phyloP scores from a whole-genome alignment of 1,284 basidiomycete species.

The Uromyces viciae-fabae region DNA sequence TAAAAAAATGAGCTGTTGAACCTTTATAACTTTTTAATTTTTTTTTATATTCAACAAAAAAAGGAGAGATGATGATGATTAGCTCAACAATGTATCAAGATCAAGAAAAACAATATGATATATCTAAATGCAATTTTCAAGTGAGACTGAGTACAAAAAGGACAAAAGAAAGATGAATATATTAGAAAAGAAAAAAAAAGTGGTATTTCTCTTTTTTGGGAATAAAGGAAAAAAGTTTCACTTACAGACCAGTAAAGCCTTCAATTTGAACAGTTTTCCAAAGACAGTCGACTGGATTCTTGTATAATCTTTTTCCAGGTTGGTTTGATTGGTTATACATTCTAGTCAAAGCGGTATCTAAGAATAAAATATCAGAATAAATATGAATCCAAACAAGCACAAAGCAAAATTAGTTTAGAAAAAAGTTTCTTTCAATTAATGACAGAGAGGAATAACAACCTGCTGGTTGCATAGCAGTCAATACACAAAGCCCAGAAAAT shows the following conservation, averaged over 20 bases:
- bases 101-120: neutral
- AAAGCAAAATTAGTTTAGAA: constrained; percentile 27
- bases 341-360: constrained; percentile 74
- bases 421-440: constrained; percentile 1
- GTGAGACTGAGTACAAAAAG: no score
- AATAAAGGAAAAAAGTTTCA: no score
- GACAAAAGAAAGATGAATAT: neutral
- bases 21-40: constrained; percentile 50
- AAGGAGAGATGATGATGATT: neutral
- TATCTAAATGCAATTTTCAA: no score
- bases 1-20: constrained; percentile 53
- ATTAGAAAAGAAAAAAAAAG: no score
- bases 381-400: constrained; percentile 57
- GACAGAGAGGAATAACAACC: constrained; percentile 47
- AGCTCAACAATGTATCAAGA: neutral
- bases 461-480: constrained; percentile 58
- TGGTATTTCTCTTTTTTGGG: no score
- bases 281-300: constrained; percentile 87
- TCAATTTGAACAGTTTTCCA: constrained; percentile 92
- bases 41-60: neutral
- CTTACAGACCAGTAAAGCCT: constrained; percentile 67
- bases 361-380: constrained; percentile 56
- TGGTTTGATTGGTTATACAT: constrained; percentile 79
- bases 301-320: constrained; percentile 73
- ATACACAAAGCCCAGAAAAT: constrained; percentile 83